A percentile compares a stretch with the other conserved stretches of the same genome.
phyloP scores from a whole-genome alignment of 2,329 filamentous ascomycete species.

The Helotiales sp. region DNA sequence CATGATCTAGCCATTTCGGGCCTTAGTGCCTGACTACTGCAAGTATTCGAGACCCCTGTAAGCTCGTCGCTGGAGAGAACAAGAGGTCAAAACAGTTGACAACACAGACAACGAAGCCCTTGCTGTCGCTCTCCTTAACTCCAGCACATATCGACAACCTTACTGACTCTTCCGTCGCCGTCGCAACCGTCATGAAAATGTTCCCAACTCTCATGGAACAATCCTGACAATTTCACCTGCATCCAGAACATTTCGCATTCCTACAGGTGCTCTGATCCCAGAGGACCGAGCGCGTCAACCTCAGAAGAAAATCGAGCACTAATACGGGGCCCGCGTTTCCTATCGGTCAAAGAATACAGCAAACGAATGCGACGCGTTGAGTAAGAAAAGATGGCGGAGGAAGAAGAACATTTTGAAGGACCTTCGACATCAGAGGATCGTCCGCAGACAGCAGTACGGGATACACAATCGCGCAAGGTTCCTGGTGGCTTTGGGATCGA shows the following conservation, averaged over 20 bases:
- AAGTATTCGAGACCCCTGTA: background rate
- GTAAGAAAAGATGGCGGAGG: constrained; percentile 32
- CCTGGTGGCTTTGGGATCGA: constrained; percentile 31
- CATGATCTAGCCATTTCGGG: background rate
- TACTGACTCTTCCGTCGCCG: background rate
- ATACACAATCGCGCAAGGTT: constrained; percentile 24
- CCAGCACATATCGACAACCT: background rate
- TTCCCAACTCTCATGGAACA: background rate
- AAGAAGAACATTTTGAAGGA: constrained; percentile 25
- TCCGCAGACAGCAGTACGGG: constrained; percentile 30
- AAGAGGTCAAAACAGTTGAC: constrained; percentile 4
- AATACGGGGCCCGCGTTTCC: background rate
- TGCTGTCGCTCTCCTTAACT: background rate
- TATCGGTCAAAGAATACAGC: background rate
- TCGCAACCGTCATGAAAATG: background rate
- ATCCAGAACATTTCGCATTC: constrained; percentile 5
- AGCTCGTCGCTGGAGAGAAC: background rate
- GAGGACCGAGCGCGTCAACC: constrained; percentile 22
- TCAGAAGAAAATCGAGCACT: constrained; percentile 2
- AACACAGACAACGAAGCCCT: constrained; percentile 3
- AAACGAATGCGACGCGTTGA: constrained; percentile 31
- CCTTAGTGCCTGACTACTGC: background rate
- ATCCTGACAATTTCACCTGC: constrained; percentile 1
- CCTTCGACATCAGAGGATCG: constrained; percentile 19
- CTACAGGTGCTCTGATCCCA: background rate